Evolutionary conservation across 352 stramenopile genomes (phyloP).

Genomic region (Globisporangium camurandrum): DNA sequence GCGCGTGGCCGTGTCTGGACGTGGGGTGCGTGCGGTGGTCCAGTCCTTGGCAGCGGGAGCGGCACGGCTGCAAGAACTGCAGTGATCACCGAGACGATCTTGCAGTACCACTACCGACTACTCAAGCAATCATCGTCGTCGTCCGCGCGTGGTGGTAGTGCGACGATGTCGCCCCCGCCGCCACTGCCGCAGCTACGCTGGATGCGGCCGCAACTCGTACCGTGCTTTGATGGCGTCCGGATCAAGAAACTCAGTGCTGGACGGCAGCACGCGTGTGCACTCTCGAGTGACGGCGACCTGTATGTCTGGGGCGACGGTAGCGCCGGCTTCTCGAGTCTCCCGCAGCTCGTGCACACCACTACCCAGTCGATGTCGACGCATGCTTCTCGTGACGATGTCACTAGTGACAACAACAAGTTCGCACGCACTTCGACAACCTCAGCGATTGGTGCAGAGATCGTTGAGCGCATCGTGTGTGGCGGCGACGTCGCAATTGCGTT

Average conservation of each 20-base stretch:
- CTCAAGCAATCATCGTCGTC: conserved; percentile 14
- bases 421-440: neutral
- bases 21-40: conserved; percentile 64
- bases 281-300: conserved; percentile 84
- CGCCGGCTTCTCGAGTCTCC: conserved; percentile 1
- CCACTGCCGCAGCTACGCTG: conserved; percentile 23
- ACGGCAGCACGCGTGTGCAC: conserved; percentile 73
- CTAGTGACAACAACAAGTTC: too few species aligned
- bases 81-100: conserved; percentile 27
- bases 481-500: conserved; percentile 36
- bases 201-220: conserved; percentile 39
- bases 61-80: conserved; percentile 12
- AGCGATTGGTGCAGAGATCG: conserved; percentile 21
- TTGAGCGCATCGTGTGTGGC: conserved; percentile 44
- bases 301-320: conserved; percentile 86
- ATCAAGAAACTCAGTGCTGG: conserved; percentile 78
- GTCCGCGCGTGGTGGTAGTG: too few species aligned
- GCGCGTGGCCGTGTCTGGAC: conserved; percentile 58
- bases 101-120: conserved; percentile 34
- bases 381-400: too few species aligned
- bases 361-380: neutral
- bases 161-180: neutral
- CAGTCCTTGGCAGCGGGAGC: conserved; percentile 51
- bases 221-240: conserved; percentile 28
- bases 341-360: conserved; percentile 9